phyloP scores from a whole-genome alignment of 106 monocot genomes.

The Dioscorea alata region DNA sequence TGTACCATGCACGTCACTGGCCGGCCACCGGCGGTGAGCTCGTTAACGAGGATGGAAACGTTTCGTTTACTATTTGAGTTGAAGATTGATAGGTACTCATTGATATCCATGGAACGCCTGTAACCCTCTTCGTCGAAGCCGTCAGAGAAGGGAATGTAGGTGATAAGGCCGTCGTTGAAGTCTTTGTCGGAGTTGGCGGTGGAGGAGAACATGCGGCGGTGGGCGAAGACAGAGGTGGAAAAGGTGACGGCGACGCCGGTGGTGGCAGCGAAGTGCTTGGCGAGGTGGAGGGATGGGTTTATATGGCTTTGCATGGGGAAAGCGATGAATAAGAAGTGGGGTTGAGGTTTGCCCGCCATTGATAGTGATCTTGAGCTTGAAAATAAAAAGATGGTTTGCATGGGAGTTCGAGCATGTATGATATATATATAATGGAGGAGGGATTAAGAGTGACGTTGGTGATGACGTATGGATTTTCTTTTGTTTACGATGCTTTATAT shows the following conservation, averaged over 20 bases:
- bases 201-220: conserved; percentile 23
- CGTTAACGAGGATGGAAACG: conserved; percentile 19
- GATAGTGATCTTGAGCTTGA: background rate
- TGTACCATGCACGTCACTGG: conserved; percentile 46
- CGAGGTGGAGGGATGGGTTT: conserved; percentile 40
- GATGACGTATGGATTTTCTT: no score
- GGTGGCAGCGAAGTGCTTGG: conserved; percentile 16
- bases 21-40: conserved; percentile 10
- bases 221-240: conserved; percentile 15
- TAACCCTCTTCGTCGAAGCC: conserved; percentile 43
- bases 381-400: background rate
- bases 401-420: background rate
- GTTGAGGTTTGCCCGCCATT: background rate
- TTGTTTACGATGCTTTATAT: no score
- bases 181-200: conserved; percentile 2
- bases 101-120: background rate
- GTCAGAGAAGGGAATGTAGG: conserved; percentile 46
- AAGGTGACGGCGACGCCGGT: conserved; percentile 27
- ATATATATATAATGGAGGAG: no score
- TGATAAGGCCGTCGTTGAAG: conserved; percentile 19
- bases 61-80: conserved; percentile 7
- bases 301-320: conserved; percentile 40
- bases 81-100: background rate
- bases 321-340: conserved; percentile 42
- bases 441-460: no score